Evolutionary conservation across 495 filamentous ascomycete species (phyloP).

Genomic region (Stereocaulon alpinum): DNA sequence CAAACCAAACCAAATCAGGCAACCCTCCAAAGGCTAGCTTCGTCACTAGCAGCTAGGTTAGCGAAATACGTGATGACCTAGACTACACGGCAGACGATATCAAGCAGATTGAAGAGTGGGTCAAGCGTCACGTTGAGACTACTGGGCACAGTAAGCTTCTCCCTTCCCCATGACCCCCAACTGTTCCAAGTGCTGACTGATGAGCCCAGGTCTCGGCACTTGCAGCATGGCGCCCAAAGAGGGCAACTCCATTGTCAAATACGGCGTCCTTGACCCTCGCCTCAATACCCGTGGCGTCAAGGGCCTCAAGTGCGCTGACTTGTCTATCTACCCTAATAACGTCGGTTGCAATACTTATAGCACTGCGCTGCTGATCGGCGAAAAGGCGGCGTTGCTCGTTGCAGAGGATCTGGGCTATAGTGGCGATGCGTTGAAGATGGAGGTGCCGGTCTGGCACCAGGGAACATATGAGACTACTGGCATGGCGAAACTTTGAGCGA

Average conservation of each 20-base stretch:
- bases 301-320: constrained; percentile 71
- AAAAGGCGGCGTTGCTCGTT: constrained; percentile 64
- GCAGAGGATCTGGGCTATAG: constrained; percentile 70
- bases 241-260: constrained; percentile 69
- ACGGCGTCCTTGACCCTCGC: constrained; percentile 69
- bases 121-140: constrained; percentile 64
- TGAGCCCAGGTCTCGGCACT: constrained; percentile 38
- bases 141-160: constrained; percentile 59
- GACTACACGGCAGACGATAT: constrained; percentile 38
- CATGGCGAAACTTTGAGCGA: constrained; percentile 29
- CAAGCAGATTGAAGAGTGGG: constrained; percentile 65
- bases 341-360: constrained; percentile 69
- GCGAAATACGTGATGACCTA: constrained; percentile 33
- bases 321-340: constrained; percentile 74
- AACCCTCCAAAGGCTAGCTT: constrained; percentile 36
- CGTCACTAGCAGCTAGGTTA: constrained; percentile 41
- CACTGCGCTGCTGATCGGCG: constrained; percentile 72
- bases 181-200: background rate
- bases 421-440: constrained; percentile 65
- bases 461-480: constrained; percentile 36
- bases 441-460: constrained; percentile 42
- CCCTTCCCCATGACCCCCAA: background rate
- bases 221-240: constrained; percentile 74
- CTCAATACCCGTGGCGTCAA: constrained; percentile 74
- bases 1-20: constrained; percentile 38